Evolutionary conservation across 2,329 filamentous ascomycete genomes (phyloP).

Genomic region (Talaromyces sp.): DNA sequence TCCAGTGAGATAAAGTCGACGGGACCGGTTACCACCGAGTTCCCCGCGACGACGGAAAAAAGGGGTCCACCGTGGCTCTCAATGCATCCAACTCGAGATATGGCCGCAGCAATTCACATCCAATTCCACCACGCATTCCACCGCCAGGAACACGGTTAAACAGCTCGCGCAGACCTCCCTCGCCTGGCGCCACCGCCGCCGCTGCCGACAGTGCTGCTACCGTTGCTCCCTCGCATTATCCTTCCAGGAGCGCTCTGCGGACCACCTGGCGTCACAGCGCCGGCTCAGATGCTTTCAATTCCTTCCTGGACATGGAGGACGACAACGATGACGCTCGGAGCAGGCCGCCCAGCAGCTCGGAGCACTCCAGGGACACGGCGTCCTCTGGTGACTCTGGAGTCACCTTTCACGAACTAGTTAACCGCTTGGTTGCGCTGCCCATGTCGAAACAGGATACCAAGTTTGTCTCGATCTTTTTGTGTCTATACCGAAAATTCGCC

Average conservation of each 20-base stretch:
- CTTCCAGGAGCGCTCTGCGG: conserved; percentile 27
- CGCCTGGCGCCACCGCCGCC: conserved; percentile 13
- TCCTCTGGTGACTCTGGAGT: conserved; percentile 29
- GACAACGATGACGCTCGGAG: conserved; percentile 28
- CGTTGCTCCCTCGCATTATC: conserved; percentile 12
- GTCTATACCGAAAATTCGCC: conserved; percentile 89
- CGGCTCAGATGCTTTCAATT: conserved; percentile 37
- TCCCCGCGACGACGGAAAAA: conserved; percentile 23
- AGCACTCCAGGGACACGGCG: conserved; percentile 11
- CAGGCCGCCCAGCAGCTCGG: conserved; percentile 8
- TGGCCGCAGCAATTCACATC: conserved; percentile 46
- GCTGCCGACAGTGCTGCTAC: background rate
- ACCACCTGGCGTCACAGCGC: conserved; percentile 35
- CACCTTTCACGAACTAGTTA: conserved; percentile 66
- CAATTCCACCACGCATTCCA: conserved; percentile 44
- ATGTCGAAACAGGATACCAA: conserved; percentile 85
- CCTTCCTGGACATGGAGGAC: conserved; percentile 40
- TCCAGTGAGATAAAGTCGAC: conserved; percentile 20
- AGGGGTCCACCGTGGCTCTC: conserved; percentile 20
- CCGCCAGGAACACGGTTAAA: conserved; percentile 32
- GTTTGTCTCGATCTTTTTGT: conserved; percentile 83
- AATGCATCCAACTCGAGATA: conserved; percentile 42
- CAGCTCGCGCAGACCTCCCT: conserved; percentile 22
- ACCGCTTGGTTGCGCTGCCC: conserved; percentile 75
- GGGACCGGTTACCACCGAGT: conserved; percentile 28